Evolutionary conservation across 208 protist species (phyloP).

Genomic region (Trypanosoma conorhini): DNA sequence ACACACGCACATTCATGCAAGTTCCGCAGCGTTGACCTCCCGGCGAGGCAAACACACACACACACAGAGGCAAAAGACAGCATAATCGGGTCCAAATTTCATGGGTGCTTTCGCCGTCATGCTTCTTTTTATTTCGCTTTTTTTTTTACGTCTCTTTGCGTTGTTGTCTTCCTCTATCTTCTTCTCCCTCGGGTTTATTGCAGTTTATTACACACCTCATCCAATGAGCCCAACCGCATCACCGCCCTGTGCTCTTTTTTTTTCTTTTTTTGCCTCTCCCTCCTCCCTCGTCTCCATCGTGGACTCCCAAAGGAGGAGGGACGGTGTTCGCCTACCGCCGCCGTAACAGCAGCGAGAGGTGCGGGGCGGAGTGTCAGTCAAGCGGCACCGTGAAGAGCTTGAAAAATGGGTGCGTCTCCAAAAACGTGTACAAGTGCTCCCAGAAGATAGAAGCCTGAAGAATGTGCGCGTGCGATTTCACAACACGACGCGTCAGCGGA

Average conservation of each 20-base stretch:
- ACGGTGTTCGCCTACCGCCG: not conserved
- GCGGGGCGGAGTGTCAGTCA: conserved; percentile 20
- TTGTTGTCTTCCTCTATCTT: not conserved
- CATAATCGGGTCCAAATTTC: not conserved
- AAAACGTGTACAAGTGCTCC: conserved; percentile 81
- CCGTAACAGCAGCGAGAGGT: not conserved
- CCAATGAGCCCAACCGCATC: not conserved
- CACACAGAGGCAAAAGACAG: not conserved
- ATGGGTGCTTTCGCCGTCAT: not conserved
- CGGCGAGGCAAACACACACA: not conserved
- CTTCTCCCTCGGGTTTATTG: not conserved
- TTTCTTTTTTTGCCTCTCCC: no score
- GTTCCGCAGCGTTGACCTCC: not conserved
- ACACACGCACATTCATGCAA: not conserved
- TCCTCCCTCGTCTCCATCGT: not conserved
- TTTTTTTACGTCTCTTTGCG: not conserved
- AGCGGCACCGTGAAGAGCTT: conserved; percentile 63
- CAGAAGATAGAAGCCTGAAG: conserved; percentile 74
- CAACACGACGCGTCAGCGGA: conserved; percentile 59
- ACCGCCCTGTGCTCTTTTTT: not conserved
- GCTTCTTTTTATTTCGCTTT: not conserved
- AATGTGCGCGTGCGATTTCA: conserved; percentile 84
- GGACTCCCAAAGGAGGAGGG: not conserved
- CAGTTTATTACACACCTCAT: not conserved
- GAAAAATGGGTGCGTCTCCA: conserved; percentile 82